Evolutionary conservation across 2,329 filamentous ascomycete species (phyloP), one percentile per base, ranked within the genome.

Genomic region (Aureobasidium sp.): DNA sequence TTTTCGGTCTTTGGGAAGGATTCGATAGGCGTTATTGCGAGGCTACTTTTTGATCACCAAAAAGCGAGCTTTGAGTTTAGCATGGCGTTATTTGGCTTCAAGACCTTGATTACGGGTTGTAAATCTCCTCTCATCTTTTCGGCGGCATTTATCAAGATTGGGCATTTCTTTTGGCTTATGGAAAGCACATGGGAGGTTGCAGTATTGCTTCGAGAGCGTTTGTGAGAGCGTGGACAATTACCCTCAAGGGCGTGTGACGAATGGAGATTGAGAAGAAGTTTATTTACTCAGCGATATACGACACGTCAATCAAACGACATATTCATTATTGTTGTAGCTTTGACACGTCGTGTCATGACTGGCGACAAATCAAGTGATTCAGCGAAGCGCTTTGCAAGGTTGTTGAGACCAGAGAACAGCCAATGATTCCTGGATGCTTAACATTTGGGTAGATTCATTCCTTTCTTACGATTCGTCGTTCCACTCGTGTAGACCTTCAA

Each of bases 61-160:
- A 50, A 41, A 41, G 48, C 27, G 37, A 51, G 48, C 37, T 51
- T 49, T 51, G 48, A 41, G 27, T 51, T 51, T 51, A 51, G 48
- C 48, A 51, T 27, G 48, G 48, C 48, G 48, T 51, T 51, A 41
- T 51, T 51, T 32, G 48, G 37, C 37, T 51, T 41, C 29, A 19
- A 41, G 16, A 27, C 8, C 10, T 45, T 27, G 44, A 48, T 8
- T 39, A 14, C 25, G 34, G 45, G 35, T 30, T 32, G 34, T 30
- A 48, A 12, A 49, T 49, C 32, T 49, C 24, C 29, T n/a, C 34
- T 49, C 45, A 30, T 29, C n/a, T 49, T 49, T 34, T 30, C 45
- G 45, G 45, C 45, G 45, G 24, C 34, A 49, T 49, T n/a, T 17
- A 39, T 39, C 44, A 37, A 25, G n/a, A 37, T 21, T 24, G 30